Percentiles rank a stretch among this genome's conserved stretches.
These are phyloP conservation scores for Carex pumila DNA, from an alignment of 176 grass and related monocot species.

Conservation along the genomic window DNA sequence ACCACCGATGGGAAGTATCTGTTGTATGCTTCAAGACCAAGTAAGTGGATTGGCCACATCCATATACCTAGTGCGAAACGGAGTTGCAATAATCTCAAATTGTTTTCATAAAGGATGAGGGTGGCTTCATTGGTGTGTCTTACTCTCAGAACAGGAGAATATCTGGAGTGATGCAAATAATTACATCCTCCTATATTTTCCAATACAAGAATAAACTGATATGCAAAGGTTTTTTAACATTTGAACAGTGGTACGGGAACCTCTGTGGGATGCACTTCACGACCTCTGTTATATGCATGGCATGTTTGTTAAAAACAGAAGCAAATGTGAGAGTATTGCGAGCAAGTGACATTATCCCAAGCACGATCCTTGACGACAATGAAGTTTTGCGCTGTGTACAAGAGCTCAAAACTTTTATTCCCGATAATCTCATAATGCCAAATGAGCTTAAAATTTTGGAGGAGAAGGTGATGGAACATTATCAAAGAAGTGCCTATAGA, in stretches of 20 bases:
- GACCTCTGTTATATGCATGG: not conserved
- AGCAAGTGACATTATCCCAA: too few relatives aligned
- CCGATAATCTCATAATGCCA: too few relatives aligned
- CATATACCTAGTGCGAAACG: not conserved
- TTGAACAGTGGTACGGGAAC: not conserved
- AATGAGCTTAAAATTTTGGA: too few relatives aligned
- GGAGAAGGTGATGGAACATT: too few relatives aligned
- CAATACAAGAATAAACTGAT: not conserved
- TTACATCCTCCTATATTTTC: not conserved
- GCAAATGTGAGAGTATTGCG: too few relatives aligned
- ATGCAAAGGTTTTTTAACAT: not conserved
- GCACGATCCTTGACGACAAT: too few relatives aligned
- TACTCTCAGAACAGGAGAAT: not conserved
- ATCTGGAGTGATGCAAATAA: not conserved
- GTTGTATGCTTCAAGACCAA: too few relatives aligned
- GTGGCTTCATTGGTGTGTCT: not conserved
- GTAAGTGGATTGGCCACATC: not conserved
- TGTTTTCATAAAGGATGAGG: not conserved
- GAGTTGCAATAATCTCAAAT: not conserved
- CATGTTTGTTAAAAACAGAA: too few relatives aligned
- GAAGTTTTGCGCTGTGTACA: too few relatives aligned
- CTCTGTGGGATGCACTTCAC: not conserved
- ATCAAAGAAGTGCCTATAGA: too few relatives aligned
- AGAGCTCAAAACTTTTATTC: too few relatives aligned
- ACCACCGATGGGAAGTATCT: not conserved